Percentiles rank a stretch among this genome's conserved stretches.
Conservation (phyloP, 169 alveolate species). For the Theileria orientalis region DNA sequence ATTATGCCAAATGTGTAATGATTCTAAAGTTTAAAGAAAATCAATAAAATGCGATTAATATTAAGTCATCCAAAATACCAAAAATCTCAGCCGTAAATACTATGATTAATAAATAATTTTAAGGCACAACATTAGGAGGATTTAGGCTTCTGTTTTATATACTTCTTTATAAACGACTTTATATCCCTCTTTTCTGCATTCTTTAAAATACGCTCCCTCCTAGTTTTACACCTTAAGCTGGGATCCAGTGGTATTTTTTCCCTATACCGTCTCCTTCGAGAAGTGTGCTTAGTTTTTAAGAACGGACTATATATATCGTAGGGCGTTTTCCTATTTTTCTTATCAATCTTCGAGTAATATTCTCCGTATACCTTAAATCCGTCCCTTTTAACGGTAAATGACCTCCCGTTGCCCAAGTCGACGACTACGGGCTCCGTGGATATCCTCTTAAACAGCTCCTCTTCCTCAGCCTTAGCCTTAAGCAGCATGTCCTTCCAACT, state of each 20-base stretch:
- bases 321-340: constrained; percentile 68
- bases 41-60: constrained; percentile 78
- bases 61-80: constrained; percentile 80
- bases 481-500: constrained; percentile 38
- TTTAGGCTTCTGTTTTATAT: constrained; percentile 33
- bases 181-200: constrained; percentile 60
- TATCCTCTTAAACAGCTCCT: constrained; percentile 30
- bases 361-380: constrained; percentile 66
- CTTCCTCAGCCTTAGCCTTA: constrained; percentile 16
- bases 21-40: too few relatives aligned
- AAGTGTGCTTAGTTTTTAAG: constrained; percentile 67
- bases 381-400: constrained; percentile 54
- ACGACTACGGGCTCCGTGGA: constrained; percentile 31
- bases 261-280: constrained; percentile 69
- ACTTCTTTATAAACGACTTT: constrained; percentile 19
- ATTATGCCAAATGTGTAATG: too few relatives aligned
- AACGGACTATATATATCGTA: constrained; percentile 72
- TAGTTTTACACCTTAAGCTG: constrained; percentile 67
- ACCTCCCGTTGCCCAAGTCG: constrained; percentile 43
- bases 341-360: constrained; percentile 58
- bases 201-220: constrained; percentile 70
- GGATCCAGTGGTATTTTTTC: constrained; percentile 71
- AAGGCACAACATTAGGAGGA: constrained; percentile 82
- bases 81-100: constrained; percentile 81
- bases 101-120: constrained; percentile 81